Percentiles rank a stretch among this genome's conserved stretches.
phyloP scores from a whole-genome alignment of 1,284 basidiomycete genomes.

The Pyrrhoderma noxium region DNA sequence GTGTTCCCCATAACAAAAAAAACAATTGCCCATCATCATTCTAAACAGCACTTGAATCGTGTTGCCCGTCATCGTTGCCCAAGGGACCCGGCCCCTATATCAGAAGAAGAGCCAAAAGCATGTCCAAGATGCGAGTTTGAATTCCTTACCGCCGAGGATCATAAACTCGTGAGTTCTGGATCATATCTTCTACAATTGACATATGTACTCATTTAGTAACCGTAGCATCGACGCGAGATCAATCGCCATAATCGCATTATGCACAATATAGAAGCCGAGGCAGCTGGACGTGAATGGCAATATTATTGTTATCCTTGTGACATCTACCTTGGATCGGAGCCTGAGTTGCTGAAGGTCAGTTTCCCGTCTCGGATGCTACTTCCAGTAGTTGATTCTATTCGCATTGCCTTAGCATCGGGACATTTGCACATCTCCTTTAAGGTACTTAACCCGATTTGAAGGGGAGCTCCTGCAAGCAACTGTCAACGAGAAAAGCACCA shows the following conservation, averaged over 20 bases:
- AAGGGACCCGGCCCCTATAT: not conserved
- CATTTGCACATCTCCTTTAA: not conserved
- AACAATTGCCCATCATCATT: not conserved
- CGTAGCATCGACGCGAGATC: not conserved
- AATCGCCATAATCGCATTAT: not conserved
- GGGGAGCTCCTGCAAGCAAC: not conserved
- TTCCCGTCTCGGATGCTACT: not conserved
- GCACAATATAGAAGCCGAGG: not conserved
- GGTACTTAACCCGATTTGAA: constrained; percentile 1
- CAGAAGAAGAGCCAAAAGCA: not conserved
- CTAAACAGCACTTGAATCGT: not conserved
- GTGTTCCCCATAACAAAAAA: not conserved
- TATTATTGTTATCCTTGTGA: constrained; percentile 4
- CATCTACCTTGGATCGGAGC: not conserved
- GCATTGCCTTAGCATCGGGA: not conserved
- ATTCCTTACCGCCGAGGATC: not conserved
- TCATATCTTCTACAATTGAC: no score
- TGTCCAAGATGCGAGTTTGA: not conserved
- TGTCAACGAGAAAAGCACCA: no score
- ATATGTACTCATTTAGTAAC: not conserved
- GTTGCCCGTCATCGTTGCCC: not conserved
- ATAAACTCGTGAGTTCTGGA: not conserved
- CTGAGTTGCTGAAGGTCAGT: constrained; percentile 1
- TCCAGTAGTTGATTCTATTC: not conserved
- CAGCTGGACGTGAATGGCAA: constrained; percentile 1